Percentiles rank a stretch among this genome's conserved stretches.
phyloP scores from a whole-genome alignment of 768 basidiomycete genomes.

The Macrocybe gigantea region DNA sequence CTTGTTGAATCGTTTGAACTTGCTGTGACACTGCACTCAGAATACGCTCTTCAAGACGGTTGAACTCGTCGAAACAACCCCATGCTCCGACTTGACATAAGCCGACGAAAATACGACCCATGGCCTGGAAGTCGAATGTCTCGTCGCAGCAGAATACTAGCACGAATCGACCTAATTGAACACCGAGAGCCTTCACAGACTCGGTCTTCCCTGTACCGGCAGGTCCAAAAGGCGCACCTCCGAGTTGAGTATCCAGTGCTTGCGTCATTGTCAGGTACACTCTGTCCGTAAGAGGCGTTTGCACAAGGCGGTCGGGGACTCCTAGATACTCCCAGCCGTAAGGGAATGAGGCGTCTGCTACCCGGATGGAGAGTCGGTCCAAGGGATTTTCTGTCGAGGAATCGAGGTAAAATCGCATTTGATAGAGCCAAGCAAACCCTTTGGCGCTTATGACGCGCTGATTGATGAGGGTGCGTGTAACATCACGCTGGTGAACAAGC shows the following conservation, averaged over 20 bases:
- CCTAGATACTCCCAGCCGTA: conserved; percentile 99
- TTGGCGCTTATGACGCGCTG: conserved; percentile 58
- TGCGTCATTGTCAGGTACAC: conserved; percentile 97
- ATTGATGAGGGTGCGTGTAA: conserved; percentile 73
- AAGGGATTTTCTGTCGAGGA: conserved; percentile 64
- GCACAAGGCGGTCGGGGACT: conserved; percentile 93
- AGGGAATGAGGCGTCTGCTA: conserved; percentile 89
- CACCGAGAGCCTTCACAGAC: conserved; percentile 97
- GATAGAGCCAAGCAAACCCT: conserved; percentile 90
- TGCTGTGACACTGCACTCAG: conserved; percentile 98
- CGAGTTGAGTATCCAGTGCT: conserved; percentile 90
- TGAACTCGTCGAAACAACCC: conserved; percentile 99
- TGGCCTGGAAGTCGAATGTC: conserved; percentile 99
- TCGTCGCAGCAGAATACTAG: conserved; percentile 99
- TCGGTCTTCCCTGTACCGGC: conserved; percentile 99
- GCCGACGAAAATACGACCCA: conserved; percentile 99
- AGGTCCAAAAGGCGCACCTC: conserved; percentile 96
- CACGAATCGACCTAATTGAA: conserved; percentile 97
- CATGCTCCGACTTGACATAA: conserved; percentile 99
- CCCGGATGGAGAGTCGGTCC: conserved; percentile 72
- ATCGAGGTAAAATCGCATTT: conserved; percentile 98
- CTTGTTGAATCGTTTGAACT: conserved; percentile 97
- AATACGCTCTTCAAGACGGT: conserved; percentile 96
- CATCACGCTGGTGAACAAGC: conserved; percentile 96
- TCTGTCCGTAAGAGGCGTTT: conserved; percentile 95